Evolutionary conservation across 2,329 filamentous ascomycete genomes (phyloP), one percentile per base, ranked within the genome.

Genomic region (Aspergillus luchuensis): DNA sequence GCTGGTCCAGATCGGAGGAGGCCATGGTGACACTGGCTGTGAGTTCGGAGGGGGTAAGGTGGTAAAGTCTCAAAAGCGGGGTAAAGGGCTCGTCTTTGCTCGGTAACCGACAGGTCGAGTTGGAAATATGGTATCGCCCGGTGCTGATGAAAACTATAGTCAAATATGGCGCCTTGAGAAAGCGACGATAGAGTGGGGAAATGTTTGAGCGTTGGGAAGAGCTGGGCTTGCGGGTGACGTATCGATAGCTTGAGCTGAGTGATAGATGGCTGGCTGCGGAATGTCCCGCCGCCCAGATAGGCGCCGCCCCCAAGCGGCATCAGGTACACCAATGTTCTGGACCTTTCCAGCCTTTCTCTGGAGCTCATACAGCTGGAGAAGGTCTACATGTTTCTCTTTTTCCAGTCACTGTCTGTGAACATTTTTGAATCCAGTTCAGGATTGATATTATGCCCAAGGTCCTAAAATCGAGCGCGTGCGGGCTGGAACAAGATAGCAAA

Each of bases 1-100:
- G 84, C 73, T 83, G 81, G 48, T 87, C 82, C 39, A 88, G 78
- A 71, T 89, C 86, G 59, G 82, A 81, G 5, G 78, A 71, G 57
- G 80, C 68, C 74, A 77, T 77, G 52, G 13, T 70, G 51, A 43
- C 41, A 19, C 45, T 19, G 45, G 10, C 17, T 57, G 36, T 21
- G 13, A 10, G 25, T 19, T 13, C 17, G 21, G n/a, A 45, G 8
- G 8, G 30, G 43, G 39, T 21, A 11, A 23, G 25, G 53, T 8
- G 19, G 25, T 43, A 53, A 13, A 4, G 36, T 10, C 21, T 19
- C 13, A 23, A 23, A 38, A 28, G 49, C 36, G 54, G 45, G 53
- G 57, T 55, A 60, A 47, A 33, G 39, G 25, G 30, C 10, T 56
- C 8, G 53, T 4, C 5, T 36, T n/a, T 17, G 17, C 39, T 45